These are phyloP conservation scores for Teratosphaeriaceae sp. DNA, from an alignment of 2,329 filamentous ascomycete species.

Conservation along the genomic window DNA sequence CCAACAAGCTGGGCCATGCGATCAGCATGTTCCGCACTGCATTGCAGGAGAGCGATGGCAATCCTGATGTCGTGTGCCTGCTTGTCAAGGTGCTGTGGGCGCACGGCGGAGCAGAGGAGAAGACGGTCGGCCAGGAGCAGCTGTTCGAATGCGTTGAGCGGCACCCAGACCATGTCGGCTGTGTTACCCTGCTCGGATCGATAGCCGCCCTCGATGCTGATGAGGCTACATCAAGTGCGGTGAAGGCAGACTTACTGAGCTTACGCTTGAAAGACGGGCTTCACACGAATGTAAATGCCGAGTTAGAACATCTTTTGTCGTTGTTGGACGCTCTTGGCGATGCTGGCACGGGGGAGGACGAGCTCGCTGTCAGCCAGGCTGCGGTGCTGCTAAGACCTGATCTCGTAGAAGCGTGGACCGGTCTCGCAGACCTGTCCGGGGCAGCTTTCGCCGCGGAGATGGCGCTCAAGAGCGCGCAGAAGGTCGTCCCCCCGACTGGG, in stretches of 20 bases:
- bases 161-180: conserved; percentile 67
- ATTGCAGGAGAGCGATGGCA: conserved; percentile 65
- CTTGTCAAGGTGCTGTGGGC: conserved; percentile 92
- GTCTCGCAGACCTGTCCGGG: conserved; percentile 57
- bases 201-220: conserved; percentile 79
- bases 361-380: conserved; percentile 57
- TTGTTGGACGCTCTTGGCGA: conserved; percentile 59
- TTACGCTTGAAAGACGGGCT: conserved; percentile 64
- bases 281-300: conserved; percentile 55
- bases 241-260: conserved; percentile 66
- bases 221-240: conserved; percentile 70
- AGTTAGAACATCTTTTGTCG: conserved; percentile 68
- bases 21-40: conserved; percentile 75
- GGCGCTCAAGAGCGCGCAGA: conserved; percentile 71
- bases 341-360: conserved; percentile 25
- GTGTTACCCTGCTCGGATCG: conserved; percentile 73
- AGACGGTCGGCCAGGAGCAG: conserved; percentile 67
- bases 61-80: conserved; percentile 79
- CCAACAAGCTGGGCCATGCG: conserved; percentile 58
- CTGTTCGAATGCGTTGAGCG: conserved; percentile 74
- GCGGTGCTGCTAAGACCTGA: conserved; percentile 77
- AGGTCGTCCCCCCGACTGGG: conserved; percentile 66
- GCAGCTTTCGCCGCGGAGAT: conserved; percentile 60
- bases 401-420: conserved; percentile 73
- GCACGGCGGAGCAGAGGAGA: conserved; percentile 67